phyloP scores from a whole-genome alignment of 192 early-diverging fungal species.

The Coemansia sp. region DNA sequence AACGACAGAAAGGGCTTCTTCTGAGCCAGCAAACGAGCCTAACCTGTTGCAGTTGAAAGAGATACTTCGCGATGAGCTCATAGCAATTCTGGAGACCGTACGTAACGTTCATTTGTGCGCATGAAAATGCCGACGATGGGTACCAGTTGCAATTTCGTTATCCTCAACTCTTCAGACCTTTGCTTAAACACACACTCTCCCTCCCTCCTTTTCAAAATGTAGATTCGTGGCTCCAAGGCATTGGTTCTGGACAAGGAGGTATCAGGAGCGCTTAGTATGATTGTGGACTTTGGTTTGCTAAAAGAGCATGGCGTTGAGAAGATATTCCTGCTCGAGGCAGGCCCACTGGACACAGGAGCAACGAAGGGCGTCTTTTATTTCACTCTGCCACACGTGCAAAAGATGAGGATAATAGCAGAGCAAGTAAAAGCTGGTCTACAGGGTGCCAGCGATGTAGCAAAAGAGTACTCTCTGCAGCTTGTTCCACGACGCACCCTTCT shows the following conservation, averaged over 20 bases:
- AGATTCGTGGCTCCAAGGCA: conserved; percentile 88
- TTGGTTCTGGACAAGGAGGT: conserved; percentile 85
- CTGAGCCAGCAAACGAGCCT: conserved; percentile 15
- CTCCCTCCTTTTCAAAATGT: conserved; percentile 25
- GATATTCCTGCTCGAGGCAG: conserved; percentile 80
- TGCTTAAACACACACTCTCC: too few species aligned
- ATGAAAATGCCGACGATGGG: not conserved
- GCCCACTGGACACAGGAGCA: conserved; percentile 67
- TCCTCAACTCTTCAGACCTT: not conserved
- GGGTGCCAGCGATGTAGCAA: conserved; percentile 11
- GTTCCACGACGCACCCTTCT: conserved; percentile 86
- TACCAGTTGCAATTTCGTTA: too few species aligned
- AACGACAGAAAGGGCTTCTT: not conserved
- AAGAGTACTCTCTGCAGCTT: conserved; percentile 76
- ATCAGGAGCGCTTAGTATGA: conserved; percentile 78
- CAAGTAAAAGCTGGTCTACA: conserved; percentile 30
- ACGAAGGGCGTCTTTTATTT: conserved; percentile 78
- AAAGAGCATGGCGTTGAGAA: conserved; percentile 98
- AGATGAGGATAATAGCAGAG: conserved; percentile 82
- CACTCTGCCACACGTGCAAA: conserved; percentile 70
- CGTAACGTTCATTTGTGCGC: not conserved
- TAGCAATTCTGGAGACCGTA: conserved; percentile 51
- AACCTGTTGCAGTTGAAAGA: conserved; percentile 34
- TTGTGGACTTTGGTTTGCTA: conserved; percentile 85
- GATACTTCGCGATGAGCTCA: conserved; percentile 48